Evolutionary conservation across 2,329 filamentous ascomycete genomes (phyloP).

Genomic region (Trichophyton mentagrophytes): DNA sequence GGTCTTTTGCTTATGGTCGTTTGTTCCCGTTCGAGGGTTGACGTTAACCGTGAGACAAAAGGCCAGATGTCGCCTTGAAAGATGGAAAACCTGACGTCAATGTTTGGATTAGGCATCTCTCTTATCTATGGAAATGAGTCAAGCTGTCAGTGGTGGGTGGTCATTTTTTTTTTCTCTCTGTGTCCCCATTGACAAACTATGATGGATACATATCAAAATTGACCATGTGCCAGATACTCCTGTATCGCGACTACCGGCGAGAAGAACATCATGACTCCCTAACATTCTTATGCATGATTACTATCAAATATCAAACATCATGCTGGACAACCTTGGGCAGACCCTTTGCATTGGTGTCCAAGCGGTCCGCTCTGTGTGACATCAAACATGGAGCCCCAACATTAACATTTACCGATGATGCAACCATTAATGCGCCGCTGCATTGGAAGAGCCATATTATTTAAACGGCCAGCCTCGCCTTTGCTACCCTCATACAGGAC

Average conservation of each 20-base stretch:
- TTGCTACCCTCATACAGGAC: neutral
- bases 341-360: neutral
- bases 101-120: neutral
- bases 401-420: neutral
- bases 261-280: neutral
- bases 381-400: conserved; percentile 1
- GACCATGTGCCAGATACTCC: no score
- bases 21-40: neutral
- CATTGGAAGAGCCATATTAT: neutral
- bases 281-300: neutral
- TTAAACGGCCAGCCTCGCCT: neutral
- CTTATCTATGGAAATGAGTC: neutral
- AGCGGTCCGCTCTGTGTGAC: conserved; percentile 5
- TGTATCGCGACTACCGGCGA: no score
- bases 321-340: neutral
- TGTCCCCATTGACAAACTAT: neutral
- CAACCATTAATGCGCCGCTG: neutral
- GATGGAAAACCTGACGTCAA: neutral
- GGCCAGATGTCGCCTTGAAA: neutral
- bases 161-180: neutral
- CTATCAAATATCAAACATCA: neutral
- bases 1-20: neutral
- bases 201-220: no score
- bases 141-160: neutral
- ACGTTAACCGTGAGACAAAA: neutral